phyloP scores from a whole-genome alignment of 2,329 filamentous ascomycete species.

The Penicillium polonicum region DNA sequence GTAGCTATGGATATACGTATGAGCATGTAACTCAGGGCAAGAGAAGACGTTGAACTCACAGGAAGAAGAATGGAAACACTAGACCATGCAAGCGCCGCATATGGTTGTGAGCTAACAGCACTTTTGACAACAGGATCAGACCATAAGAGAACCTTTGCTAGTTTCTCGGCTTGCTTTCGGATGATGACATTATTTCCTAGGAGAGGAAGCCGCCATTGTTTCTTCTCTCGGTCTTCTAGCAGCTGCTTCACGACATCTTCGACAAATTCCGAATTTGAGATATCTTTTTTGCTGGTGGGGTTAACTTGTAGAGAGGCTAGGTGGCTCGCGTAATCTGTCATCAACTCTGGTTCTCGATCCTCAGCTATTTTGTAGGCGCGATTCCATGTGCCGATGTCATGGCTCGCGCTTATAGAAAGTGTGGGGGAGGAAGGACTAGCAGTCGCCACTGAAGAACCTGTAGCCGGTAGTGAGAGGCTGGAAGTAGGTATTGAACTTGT shows the following conservation, averaged over 20 bases:
- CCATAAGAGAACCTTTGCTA: not conserved
- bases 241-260: not conserved
- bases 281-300: not conserved
- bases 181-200: not conserved
- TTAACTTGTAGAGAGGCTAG: not conserved
- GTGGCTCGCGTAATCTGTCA: not conserved
- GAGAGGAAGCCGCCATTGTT: not conserved
- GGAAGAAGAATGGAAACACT: not conserved
- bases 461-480: not conserved
- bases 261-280: not conserved
- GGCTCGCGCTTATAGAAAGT: not conserved
- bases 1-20: not conserved
- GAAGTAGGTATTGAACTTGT: not conserved
- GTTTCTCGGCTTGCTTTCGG: not conserved
- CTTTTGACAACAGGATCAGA: not conserved
- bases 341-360: not conserved
- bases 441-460: not conserved
- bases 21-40: not conserved
- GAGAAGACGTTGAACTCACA: not conserved
- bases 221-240: not conserved
- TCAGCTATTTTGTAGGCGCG: not conserved
- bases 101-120: not conserved
- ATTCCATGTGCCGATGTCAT: not conserved
- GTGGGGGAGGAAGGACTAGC: not conserved
- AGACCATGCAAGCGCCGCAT: not conserved